A percentile compares a stretch with the other conserved stretches of the same genome.
Evolutionary conservation across 345 rosid genomes (phyloP).

Genomic region (Sapria himalayana): DNA sequence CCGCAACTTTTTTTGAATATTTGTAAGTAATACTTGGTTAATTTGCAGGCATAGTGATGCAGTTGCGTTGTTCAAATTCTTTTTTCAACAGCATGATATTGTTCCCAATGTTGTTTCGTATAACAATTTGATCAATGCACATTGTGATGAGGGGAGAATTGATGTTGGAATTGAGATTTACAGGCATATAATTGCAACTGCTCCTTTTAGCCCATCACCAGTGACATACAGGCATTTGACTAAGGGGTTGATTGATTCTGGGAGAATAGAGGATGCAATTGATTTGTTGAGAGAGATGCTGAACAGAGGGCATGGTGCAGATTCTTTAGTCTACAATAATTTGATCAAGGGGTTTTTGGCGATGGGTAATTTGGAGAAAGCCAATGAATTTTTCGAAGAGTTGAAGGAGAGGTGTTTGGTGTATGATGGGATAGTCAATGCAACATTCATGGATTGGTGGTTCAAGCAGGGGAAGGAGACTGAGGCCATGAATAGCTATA

Average conservation of each 20-base stretch:
- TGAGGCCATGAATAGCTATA: conserved; percentile 72
- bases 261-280: conserved; percentile 57
- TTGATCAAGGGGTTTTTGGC: conserved; percentile 58
- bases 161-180: conserved; percentile 51
- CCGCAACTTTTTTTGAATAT: too few relatives aligned
- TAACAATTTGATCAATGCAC: conserved; percentile 69
- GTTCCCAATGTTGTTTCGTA: conserved; percentile 89
- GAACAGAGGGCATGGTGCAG: conserved; percentile 83
- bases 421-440: conserved; percentile 80
- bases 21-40: too few relatives aligned
- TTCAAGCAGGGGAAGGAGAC: conserved; percentile 67
- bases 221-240: conserved; percentile 88
- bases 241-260: conserved; percentile 63
- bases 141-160: conserved; percentile 71
- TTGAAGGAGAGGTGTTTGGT: conserved; percentile 57
- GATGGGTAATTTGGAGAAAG: conserved; percentile 58
- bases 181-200: conserved; percentile 39
- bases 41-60: conserved; percentile 26
- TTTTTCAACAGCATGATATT: conserved; percentile 55
- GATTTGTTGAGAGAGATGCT: conserved; percentile 76
- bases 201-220: conserved; percentile 65
- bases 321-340: conserved; percentile 67
- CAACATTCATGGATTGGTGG: conserved; percentile 88
- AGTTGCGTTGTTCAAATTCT: conserved; percentile 49
- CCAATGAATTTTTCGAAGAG: conserved; percentile 76